Base-by-base conservation (phyloP, 495 filamentous ascomycete genomes). In the Xylaria telfairii region DNA sequence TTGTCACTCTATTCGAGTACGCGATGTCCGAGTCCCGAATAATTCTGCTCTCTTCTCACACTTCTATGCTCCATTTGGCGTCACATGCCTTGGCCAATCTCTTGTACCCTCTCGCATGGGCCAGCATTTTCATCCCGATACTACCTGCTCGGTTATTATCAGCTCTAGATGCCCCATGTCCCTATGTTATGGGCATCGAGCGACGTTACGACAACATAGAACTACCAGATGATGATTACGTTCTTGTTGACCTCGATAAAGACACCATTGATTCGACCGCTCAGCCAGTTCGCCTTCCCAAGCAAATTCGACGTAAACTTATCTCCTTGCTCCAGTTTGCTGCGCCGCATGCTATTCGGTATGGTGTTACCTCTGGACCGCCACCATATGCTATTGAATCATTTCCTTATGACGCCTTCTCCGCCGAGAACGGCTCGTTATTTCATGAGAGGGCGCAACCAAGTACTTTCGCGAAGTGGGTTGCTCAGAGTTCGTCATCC, bases 181-280 rank as follows among this genome's bases (percentile, higher is more conserved):
- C 96, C 0, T 99, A 98, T 76, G 97, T 99, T 69, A 92, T 97
- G 24, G 96, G 96, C 54, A 93, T 99, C 47, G 96, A 99, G 79
- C 87, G 93, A 65, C 89, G 96, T 49, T 99, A 98, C 80, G 96
- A 98, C 72, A 91, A 91, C 72, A 89, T 96, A 62, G 92, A 96
- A 69, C 86, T 97, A 42, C 96, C 96, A 0, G 93, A 97, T n/a
- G 96, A 98, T 74, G 96, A 98, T 76, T 98, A 95, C 77, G 94
- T 98, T 21, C 81, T 98, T 41, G 94, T 98, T 49, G 96, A 99
- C 80, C 85, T 99, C 47, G 96, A 99, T 81, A 88, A 91, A 75
- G 92, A 98, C 75, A 87, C 88, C 54, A 96, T 99, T 66, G 92
- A 96, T 77, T 91, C 93, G 70, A 94, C 93, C 2, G 77, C 86